Percentiles rank a stretch among this genome's conserved stretches.
These are phyloP conservation scores for Stenogyne calaminthoides DNA, from an alignment of 305 asterid species.

Conservation along the genomic window DNA sequence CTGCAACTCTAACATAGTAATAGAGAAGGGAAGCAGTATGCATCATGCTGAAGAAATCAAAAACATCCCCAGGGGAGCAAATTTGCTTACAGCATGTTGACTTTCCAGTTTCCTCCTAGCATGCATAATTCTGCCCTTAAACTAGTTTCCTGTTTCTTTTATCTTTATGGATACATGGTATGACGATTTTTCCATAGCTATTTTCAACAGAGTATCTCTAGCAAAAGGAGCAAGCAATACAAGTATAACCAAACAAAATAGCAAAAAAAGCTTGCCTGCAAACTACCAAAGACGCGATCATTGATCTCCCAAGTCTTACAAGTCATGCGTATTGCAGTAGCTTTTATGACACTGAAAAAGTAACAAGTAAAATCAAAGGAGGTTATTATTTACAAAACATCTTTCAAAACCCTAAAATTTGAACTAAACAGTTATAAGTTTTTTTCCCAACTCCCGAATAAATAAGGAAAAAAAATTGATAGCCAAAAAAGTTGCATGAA, in stretches of 20 bases:
- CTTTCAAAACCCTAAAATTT: not conserved
- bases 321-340: conserved; percentile 84
- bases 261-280: conserved; percentile 71
- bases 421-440: not conserved
- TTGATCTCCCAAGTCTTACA: conserved; percentile 98
- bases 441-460: not conserved
- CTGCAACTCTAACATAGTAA: conserved; percentile 4
- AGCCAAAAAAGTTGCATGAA: conserved; percentile 1
- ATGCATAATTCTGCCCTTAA: not conserved
- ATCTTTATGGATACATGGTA: not conserved
- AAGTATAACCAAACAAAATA: conserved; percentile 18
- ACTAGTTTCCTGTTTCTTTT: not conserved
- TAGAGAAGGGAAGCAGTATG: not conserved
- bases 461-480: not conserved
- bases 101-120: not conserved
- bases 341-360: conserved; percentile 64
- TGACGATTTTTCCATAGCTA: conserved; percentile 1
- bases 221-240: conserved; percentile 24
- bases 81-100: not conserved
- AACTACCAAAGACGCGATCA: conserved; percentile 85
- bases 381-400: conserved; percentile 22
- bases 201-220: conserved; percentile 1
- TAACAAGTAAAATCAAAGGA: conserved; percentile 32
- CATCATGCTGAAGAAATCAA: not conserved
- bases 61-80: not conserved